These are phyloP conservation scores for Elongisporangium anandrum DNA, from an alignment of 352 stramenopile genomes.

Conservation along the genomic window DNA sequence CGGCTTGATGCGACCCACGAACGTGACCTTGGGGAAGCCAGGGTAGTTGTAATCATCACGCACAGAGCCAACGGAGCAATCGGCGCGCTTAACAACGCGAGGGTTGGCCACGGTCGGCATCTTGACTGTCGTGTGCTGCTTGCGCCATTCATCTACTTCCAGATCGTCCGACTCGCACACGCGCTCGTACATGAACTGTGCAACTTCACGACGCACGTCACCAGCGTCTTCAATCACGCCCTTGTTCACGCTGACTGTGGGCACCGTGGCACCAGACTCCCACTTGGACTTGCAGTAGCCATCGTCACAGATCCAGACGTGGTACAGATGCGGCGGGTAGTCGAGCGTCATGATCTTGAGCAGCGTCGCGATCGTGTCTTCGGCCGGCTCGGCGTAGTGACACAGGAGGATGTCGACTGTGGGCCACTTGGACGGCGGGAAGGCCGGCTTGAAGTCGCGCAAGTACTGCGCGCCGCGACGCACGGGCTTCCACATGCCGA, in stretches of 20 bases:
- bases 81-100: conserved; percentile 35
- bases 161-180: conserved; percentile 66
- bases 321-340: conserved; percentile 65
- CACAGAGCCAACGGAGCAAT: conserved; percentile 63
- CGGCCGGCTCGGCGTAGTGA: conserved; percentile 70
- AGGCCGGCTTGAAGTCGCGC: conserved; percentile 63
- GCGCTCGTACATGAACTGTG: conserved; percentile 74
- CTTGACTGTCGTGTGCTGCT: conserved; percentile 66
- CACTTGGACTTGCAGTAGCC: conserved; percentile 74
- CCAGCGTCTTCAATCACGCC: conserved; percentile 70
- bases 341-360: conserved; percentile 74
- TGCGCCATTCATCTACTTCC: conserved; percentile 69
- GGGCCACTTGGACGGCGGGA: conserved; percentile 67
- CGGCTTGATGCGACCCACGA: conserved; percentile 61
- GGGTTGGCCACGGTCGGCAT: conserved; percentile 47
- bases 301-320: conserved; percentile 77
- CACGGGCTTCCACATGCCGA: conserved; percentile 78
- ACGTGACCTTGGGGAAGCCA: conserved; percentile 55
- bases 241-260: conserved; percentile 57
- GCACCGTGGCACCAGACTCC: conserved; percentile 33
- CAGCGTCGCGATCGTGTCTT: conserved; percentile 73
- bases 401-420: conserved; percentile 75
- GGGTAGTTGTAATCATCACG: conserved; percentile 71
- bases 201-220: conserved; percentile 64
- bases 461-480: conserved; percentile 65